Conservation (phyloP, 2,329 filamentous ascomycete species). For the Cadophora luteo-olivacea region DNA sequence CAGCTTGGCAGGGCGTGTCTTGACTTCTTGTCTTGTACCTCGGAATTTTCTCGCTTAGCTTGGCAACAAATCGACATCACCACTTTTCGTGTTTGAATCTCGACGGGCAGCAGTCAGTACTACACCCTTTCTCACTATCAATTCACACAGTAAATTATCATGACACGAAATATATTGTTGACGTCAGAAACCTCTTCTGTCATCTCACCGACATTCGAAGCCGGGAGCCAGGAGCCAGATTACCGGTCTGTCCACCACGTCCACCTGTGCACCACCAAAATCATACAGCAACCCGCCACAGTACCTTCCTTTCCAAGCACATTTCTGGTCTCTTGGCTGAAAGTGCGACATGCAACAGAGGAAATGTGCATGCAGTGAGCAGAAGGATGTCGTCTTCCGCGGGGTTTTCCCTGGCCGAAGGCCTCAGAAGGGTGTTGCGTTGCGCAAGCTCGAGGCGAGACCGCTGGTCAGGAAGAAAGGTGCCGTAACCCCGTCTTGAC, state of each 20-base stretch:
- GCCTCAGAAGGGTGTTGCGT: neutral
- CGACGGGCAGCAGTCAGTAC: neutral
- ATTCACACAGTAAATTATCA: neutral
- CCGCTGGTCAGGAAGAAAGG: neutral
- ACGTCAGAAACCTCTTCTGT: neutral
- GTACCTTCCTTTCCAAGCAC: neutral
- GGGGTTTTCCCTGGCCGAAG: neutral
- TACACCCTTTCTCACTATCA: neutral
- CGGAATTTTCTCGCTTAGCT: slow-evolving; percentile 14
- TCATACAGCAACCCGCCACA: neutral
- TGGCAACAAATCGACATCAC: neutral
- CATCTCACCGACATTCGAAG: slow-evolving; percentile 1
- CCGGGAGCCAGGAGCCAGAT: neutral
- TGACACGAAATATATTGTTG: neutral
- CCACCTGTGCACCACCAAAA: neutral
- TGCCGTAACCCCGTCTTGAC: slow-evolving; percentile 5
- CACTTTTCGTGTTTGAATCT: neutral
- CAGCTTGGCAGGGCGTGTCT: neutral
- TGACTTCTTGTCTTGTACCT: slow-evolving; percentile 7
- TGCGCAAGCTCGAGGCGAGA: slow-evolving; percentile 6
- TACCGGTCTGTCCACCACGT: slow-evolving; percentile 12
- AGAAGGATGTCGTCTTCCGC: neutral
- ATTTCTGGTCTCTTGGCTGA: slow-evolving; percentile 15
- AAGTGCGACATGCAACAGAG: slow-evolving; percentile 24
- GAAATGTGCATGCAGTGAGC: neutral